These are phyloP conservation scores for Endogone sp. DNA, from an alignment of 192 early-diverging fungal genomes.

Conservation along the genomic window DNA sequence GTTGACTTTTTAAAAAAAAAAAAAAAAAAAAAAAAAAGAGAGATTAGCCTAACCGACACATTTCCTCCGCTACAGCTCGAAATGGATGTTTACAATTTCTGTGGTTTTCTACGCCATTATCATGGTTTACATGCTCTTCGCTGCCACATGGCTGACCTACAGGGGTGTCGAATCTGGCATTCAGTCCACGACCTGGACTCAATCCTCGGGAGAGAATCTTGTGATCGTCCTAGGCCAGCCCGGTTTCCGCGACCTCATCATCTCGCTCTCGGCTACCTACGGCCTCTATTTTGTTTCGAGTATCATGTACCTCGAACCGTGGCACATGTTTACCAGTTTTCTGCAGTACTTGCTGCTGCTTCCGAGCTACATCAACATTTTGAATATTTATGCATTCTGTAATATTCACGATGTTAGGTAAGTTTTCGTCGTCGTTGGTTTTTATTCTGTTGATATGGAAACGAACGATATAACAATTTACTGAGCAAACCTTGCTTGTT, in stretches of 20 bases:
- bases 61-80: constrained; percentile 31
- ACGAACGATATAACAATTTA: background rate
- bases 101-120: constrained; percentile 42
- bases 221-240: background rate
- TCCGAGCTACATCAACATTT: constrained; percentile 72
- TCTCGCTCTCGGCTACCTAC: constrained; percentile 69
- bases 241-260: constrained; percentile 51
- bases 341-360: constrained; percentile 72
- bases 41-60: too few relatives aligned
- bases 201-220: too few relatives aligned
- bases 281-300: constrained; percentile 71
- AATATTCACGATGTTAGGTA: constrained; percentile 57
- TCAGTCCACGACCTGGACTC: background rate
- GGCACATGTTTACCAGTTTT: constrained; percentile 75
- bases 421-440: background rate
- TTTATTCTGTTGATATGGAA: background rate
- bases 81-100: constrained; percentile 50
- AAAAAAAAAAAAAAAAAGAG: too few relatives aligned
- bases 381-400: constrained; percentile 59
- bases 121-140: constrained; percentile 54
- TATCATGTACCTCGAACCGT: constrained; percentile 68
- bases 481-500: constrained; percentile 33
- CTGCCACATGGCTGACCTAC: constrained; percentile 43
- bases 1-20: too few relatives aligned
- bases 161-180: constrained; percentile 27